These are phyloP conservation scores for Pilaira anomala DNA, from an alignment of 192 early-diverging fungal genomes.

Conservation along the genomic window DNA sequence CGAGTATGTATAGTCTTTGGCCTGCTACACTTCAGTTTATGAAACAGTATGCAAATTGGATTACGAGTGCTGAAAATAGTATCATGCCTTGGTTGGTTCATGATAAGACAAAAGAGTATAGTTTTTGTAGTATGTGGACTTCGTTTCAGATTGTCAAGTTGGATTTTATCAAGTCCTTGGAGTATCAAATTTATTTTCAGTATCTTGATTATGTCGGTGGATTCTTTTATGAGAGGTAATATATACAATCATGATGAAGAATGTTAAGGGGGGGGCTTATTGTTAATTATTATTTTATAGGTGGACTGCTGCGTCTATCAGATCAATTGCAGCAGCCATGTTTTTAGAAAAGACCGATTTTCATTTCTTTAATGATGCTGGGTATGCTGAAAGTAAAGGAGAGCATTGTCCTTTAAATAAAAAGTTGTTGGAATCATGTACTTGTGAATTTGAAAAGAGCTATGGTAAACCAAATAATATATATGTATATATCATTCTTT, in stretches of 20 bases:
- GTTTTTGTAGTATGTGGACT: constrained; percentile 71
- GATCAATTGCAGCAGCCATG: constrained; percentile 63
- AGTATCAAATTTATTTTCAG: constrained; percentile 67
- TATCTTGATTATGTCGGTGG: constrained; percentile 75
- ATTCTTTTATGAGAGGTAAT: constrained; percentile 80
- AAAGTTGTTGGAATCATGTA: constrained; percentile 38
- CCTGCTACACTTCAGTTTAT: constrained; percentile 51
- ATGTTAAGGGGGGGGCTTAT: not conserved
- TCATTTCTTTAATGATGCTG: constrained; percentile 74
- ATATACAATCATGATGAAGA: not conserved
- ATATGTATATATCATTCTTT: not conserved
- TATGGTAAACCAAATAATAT: constrained; percentile 42
- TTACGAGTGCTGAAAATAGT: constrained; percentile 32
- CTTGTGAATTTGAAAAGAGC: constrained; percentile 42
- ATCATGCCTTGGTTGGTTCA: constrained; percentile 50
- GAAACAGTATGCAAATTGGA: constrained; percentile 41
- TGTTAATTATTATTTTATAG: constrained; percentile 28
- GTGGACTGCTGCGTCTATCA: constrained; percentile 68
- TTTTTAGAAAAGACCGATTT: constrained; percentile 61
- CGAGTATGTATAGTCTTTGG: constrained; percentile 73
- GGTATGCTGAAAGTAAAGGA: constrained; percentile 57
- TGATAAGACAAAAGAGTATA: constrained; percentile 47
- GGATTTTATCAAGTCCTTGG: constrained; percentile 60
- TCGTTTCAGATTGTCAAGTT: constrained; percentile 84
- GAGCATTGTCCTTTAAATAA: constrained; percentile 67